Conservation (phyloP, 495 filamentous ascomycete genomes). For the Penicillium desertorum region DNA sequence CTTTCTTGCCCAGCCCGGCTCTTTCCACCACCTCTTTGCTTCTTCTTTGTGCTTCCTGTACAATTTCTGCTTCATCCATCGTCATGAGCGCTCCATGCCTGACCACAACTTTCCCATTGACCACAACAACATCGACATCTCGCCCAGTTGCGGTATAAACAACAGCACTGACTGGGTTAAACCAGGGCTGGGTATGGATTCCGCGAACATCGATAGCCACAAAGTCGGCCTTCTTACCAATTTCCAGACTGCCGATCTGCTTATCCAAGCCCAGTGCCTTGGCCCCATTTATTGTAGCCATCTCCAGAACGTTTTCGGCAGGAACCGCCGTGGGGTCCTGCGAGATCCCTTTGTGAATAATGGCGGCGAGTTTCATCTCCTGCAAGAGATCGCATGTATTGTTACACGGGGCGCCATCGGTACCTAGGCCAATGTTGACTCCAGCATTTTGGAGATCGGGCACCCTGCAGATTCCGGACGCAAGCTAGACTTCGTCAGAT, state of each 20-base stretch:
- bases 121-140: constrained; percentile 50
- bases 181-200: constrained; percentile 36
- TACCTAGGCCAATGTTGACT: constrained; percentile 47
- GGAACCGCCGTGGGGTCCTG: constrained; percentile 48
- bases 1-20: constrained; percentile 39
- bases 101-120: constrained; percentile 48
- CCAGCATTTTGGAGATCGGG: constrained; percentile 37
- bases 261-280: constrained; percentile 50
- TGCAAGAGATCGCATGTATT: constrained; percentile 52
- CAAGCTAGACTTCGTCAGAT: constrained; percentile 29
- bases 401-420: constrained; percentile 53
- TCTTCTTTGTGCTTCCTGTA: constrained; percentile 36
- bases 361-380: constrained; percentile 52
- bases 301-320: constrained; percentile 50
- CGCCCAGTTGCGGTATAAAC: constrained; percentile 50
- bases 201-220: constrained; percentile 47
- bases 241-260: constrained; percentile 49
- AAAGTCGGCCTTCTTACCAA: constrained; percentile 57
- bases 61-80: constrained; percentile 38
- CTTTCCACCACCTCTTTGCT: constrained; percentile 42
- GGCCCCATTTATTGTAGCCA: constrained; percentile 54
- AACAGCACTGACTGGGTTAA: constrained; percentile 46
- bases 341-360: constrained; percentile 50
- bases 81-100: constrained; percentile 34
- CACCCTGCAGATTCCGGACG: constrained; percentile 49